A percentile compares a stretch with the other conserved stretches of the same genome.
Conservation (phyloP, 768 basidiomycete genomes). For the Galerina sulciceps region DNA sequence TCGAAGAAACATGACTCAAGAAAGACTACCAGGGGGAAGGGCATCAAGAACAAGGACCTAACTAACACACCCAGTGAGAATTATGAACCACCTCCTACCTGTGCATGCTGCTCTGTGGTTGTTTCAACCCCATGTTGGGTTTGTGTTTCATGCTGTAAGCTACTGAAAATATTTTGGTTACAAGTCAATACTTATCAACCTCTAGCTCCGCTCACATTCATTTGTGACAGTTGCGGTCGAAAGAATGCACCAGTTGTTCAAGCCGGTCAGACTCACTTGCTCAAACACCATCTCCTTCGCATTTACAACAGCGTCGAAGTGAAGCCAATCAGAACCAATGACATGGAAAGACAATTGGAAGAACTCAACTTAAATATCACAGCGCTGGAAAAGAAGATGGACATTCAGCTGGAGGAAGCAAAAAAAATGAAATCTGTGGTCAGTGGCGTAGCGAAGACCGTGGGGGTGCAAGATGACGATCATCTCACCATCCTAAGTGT, state of each 20-base stretch:
- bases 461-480: not conserved
- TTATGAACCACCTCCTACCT: not conserved
- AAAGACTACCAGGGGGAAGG: not conserved
- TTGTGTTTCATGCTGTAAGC: slow-evolving; percentile 12
- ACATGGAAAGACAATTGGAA: slow-evolving; percentile 11
- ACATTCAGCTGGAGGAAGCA: slow-evolving; percentile 6
- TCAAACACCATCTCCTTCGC: slow-evolving; percentile 12
- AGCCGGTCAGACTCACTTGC: not conserved
- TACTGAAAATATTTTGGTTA: not conserved
- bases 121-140: slow-evolving; percentile 17
- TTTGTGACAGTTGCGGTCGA: slow-evolving; percentile 7
- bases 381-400: slow-evolving; percentile 6
- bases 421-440: slow-evolving; percentile 6
- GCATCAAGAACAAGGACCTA: not conserved
- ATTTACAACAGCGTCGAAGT: slow-evolving; percentile 16
- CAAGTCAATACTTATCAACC: not conserved
- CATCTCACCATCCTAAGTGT: not conserved
- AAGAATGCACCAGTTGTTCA: not conserved
- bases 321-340: slow-evolving; percentile 1
- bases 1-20: not conserved
- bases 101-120: slow-evolving; percentile 1
- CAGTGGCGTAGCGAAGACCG: slow-evolving; percentile 2
- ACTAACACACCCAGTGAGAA: not conserved
- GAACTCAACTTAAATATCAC: slow-evolving; percentile 8
- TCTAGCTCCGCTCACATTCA: slow-evolving; percentile 4